phyloP scores from a whole-genome alignment of 2,329 filamentous ascomycete species.

The Talaromyces sp. region DNA sequence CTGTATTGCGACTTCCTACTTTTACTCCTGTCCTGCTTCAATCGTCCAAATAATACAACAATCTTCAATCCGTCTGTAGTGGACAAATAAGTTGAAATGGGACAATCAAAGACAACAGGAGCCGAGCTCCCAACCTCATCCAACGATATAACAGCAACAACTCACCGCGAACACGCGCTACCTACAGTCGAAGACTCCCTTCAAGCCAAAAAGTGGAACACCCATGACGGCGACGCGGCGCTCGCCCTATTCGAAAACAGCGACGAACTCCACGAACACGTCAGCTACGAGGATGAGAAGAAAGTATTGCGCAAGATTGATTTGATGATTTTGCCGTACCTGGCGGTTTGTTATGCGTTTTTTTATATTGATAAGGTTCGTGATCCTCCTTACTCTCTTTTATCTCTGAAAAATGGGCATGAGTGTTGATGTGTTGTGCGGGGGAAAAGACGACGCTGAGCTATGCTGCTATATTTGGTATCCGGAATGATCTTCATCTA shows the following conservation, averaged over 20 bases:
- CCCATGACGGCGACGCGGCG: conserved; percentile 48
- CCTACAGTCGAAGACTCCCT: conserved; percentile 16
- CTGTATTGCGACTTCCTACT: not conserved
- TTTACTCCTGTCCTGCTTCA: too few species aligned
- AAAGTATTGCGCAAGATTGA: conserved; percentile 56
- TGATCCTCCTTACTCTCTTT: too few species aligned
- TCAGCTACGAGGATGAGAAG: conserved; percentile 47
- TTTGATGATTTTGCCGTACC: conserved; percentile 56
- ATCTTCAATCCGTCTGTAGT: not conserved
- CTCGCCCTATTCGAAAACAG: conserved; percentile 49
- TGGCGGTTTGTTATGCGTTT: conserved; percentile 54
- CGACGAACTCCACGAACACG: conserved; percentile 46
- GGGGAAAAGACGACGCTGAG: conserved; percentile 49
- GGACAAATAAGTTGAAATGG: not conserved
- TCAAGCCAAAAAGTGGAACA: conserved; percentile 26
- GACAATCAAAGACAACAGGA: not conserved
- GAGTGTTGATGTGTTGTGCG: not conserved
- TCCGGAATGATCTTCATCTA: conserved; percentile 56
- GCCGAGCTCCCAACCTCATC: not conserved
- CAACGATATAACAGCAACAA: not conserved
- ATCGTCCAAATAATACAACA: not conserved
- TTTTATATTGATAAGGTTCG: conserved; percentile 48
- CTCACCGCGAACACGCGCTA: conserved; percentile 27
- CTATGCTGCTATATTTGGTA: conserved; percentile 64
- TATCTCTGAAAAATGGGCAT: not conserved